Base-by-base conservation (phyloP, 345 rosid species). In the Populus tremula region DNA sequence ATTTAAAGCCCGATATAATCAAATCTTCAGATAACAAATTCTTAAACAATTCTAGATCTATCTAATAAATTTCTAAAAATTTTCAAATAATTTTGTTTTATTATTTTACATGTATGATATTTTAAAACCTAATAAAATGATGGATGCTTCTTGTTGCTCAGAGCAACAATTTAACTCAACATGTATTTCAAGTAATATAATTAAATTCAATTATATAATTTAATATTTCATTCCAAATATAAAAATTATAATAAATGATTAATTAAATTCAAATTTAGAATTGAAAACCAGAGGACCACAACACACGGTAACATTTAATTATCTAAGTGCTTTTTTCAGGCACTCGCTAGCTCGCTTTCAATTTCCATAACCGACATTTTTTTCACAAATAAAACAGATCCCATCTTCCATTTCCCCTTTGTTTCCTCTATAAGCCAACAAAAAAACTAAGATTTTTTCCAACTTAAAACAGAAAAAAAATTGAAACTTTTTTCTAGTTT, bases 51-150 rank as follows among this genome's bases (percentile, higher is more conserved):
- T 0, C 0, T 33, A 33, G 0, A 33, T 33, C 0, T 33, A 0
- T 0, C 1, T 4, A 33, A 33, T 0, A 33, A 4, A 0, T 33
- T 33, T 33, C 0, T 4, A 4, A 1, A 33, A 0, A 33, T 0
- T 33, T 33, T 33, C 5, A 33, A 4, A 33, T 33, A 33, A 33
- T 33, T 31, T 33, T 33, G 4, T 33, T 33, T 33, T 33, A 33
- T 4, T 33, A 33, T 33, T 33, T 33, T 33, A 0, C 4, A 0
- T 33, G 5, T 4, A 33, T 33, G 0, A 33, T 33, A 4, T 3
- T 33, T 33, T 0, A 29, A 1, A 29, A 29, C 2, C 2, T 29
- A 29, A 29, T 0, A 29, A 29, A 29, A 29, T 29, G 0, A 2
- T 29, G 0, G 33, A 31, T 33, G 5, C 36, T 33, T 33, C 36